Percentiles rank a stretch among this genome's conserved stretches.
Evolutionary conservation across 345 rosid species (phyloP).

Genomic region (Erysimum cheiranthoides): DNA sequence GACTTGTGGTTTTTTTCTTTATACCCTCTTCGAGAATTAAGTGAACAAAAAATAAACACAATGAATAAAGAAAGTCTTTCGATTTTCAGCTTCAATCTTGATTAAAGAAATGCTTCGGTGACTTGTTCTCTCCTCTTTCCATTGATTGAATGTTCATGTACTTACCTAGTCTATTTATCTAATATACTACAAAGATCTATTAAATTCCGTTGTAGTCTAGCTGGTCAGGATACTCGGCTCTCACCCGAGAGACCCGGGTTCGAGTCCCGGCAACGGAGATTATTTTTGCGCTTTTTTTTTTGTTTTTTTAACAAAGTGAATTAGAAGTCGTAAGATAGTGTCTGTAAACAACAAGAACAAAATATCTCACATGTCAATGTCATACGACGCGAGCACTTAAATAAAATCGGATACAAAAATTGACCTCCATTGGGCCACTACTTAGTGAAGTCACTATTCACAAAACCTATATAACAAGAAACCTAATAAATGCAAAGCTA

Average conservation of each 20-base stretch:
- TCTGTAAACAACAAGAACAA: neutral
- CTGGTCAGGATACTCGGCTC: conserved; percentile 78
- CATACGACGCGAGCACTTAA: conserved; percentile 6
- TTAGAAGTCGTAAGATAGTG: neutral
- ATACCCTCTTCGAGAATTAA: neutral
- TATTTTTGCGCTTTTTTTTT: neutral
- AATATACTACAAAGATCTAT: too few species aligned
- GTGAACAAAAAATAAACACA: neutral
- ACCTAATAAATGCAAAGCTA: conserved; percentile 50
- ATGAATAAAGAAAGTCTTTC: conserved; percentile 19
- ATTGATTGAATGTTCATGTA: too few species aligned
- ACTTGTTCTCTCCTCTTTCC: too few species aligned
- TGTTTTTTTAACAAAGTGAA: neutral
- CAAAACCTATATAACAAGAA: conserved; percentile 39
- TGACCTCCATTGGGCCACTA: conserved; percentile 26
- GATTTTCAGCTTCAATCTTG: neutral
- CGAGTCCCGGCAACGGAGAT: conserved; percentile 86
- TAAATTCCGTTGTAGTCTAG: conserved; percentile 51
- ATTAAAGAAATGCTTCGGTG: too few species aligned
- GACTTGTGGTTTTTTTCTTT: conserved; percentile 5
- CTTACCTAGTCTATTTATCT: neutral
- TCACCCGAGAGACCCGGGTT: conserved; percentile 78
- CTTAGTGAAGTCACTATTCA: conserved; percentile 40
- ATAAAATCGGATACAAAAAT: conserved; percentile 5
- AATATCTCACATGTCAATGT: conserved; percentile 26